Base-by-base conservation (phyloP, 2,329 filamentous ascomycete genomes). In the Calycina marina region DNA sequence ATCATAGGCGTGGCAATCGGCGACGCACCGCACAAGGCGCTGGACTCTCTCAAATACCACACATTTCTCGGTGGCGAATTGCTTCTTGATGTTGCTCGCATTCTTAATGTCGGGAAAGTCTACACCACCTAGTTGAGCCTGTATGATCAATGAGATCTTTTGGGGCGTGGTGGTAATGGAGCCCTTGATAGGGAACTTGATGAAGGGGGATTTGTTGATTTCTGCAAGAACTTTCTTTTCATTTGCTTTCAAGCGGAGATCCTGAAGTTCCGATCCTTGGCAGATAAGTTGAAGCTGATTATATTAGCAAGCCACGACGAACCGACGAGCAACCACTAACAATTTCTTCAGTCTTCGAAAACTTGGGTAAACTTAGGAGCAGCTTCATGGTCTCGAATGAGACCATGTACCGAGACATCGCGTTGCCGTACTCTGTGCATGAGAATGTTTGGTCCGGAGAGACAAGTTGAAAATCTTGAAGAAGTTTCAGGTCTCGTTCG, bases 401-500 rank as follows among this genome's bases (percentile, higher is more conserved):
- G 3, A 90, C 61, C 57, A 83, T 88, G 51, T 88, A 92, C 29
- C 72, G 69, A 26, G 82, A 79, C 83, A 93, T 92, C 4, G 77
- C 77, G 35, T 77, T 65, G 2, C 83, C 83, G 47, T 78, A 82
- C 30, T 76, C 71, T 0, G 80, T 88, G 27, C 70, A 72, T 15
- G 56, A 61, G 29, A 88, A 63, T 4, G 55, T 55, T 0, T 60
- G 52, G 2, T 54, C 50, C 13, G 52, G 39, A 2, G 60, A 62
- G 9, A 85, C 60, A 5, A 90, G 59, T 1, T 64, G 58, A 22
- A 60, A 53, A 15, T 77, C 63, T 36, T 72, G 64, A 1, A 92
- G 60, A n/a, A 73, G 59, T 8, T 60, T 62, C 25, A 90, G 69
- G 36, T 80, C 72, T 31, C 69, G 69, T 42, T 69, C 68, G 45